Percentiles rank a stretch among this genome's conserved stretches.
These are phyloP conservation scores for Lophiotrema nucula DNA, from an alignment of 495 filamentous ascomycete genomes.

Conservation along the genomic window DNA sequence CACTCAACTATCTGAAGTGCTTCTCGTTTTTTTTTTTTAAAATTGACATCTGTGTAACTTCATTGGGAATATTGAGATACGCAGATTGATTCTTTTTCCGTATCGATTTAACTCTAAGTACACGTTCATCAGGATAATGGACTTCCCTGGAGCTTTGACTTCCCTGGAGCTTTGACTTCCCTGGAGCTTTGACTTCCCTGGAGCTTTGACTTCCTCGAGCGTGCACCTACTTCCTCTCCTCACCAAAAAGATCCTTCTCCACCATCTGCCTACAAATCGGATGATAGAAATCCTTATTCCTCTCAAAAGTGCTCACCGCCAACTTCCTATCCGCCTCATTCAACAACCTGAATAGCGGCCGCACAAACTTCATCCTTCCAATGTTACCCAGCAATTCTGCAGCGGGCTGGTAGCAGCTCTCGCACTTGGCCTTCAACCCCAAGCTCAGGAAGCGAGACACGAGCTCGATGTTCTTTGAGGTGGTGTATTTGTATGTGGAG, in stretches of 20 bases:
- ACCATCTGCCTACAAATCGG: constrained; percentile 67
- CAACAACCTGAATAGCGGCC: constrained; percentile 72
- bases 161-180: too few relatives aligned
- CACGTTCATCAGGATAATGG: too few relatives aligned
- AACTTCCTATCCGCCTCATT: constrained; percentile 68
- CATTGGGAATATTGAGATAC: too few relatives aligned
- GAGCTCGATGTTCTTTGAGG: constrained; percentile 80
- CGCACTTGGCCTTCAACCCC: constrained; percentile 70
- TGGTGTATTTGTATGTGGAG: constrained; percentile 63
- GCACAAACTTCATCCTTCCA: constrained; percentile 95
- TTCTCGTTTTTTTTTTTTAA: too few relatives aligned
- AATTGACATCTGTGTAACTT: too few relatives aligned
- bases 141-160: too few relatives aligned
- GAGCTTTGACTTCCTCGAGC: not conserved
- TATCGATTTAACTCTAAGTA: too few relatives aligned
- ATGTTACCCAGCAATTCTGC: constrained; percentile 74
- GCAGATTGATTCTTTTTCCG: too few relatives aligned
- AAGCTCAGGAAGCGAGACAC: constrained; percentile 73
- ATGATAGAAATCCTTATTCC: constrained; percentile 89
- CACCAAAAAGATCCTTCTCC: constrained; percentile 69
- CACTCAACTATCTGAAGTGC: too few relatives aligned
- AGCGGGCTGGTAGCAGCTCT: constrained; percentile 63
- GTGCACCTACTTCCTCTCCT: constrained; percentile 5
- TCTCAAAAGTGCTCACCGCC: constrained; percentile 79
- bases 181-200: too few relatives aligned